These are phyloP conservation scores for Asclepias syriaca DNA, from an alignment of 257 asterid genomes.

Conservation along the genomic window DNA sequence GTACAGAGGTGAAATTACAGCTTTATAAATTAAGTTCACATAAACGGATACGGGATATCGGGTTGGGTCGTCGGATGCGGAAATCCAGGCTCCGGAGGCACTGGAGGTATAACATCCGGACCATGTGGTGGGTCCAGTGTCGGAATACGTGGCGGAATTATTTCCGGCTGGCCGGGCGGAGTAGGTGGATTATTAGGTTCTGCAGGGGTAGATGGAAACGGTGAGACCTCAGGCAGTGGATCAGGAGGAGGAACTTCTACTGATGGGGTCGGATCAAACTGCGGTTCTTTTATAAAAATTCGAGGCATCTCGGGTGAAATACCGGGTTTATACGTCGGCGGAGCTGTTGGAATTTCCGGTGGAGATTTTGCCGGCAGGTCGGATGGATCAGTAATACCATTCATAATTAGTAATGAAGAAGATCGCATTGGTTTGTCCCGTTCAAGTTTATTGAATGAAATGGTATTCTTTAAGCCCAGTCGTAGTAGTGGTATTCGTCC, in stretches of 20 bases:
- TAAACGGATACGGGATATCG: conserved; percentile 26
- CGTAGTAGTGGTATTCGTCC: not conserved
- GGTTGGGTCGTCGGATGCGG: conserved; percentile 15
- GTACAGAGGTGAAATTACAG: too few relatives aligned
- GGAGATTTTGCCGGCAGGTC: conserved; percentile 36
- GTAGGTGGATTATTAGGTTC: too few relatives aligned
- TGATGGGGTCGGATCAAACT: conserved; percentile 44
- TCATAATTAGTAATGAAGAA: conserved; percentile 8
- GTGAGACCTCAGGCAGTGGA: conserved; percentile 15
- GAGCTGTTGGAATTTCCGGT: conserved; percentile 42
- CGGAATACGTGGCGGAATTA: conserved; percentile 47
- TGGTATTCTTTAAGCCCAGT: too few relatives aligned
- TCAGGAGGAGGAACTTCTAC: conserved; percentile 41
- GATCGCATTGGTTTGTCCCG: not conserved
- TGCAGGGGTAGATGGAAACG: too few relatives aligned
- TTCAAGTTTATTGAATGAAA: conserved; percentile 9
- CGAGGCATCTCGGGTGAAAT: conserved; percentile 37
- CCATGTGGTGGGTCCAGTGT: not conserved
- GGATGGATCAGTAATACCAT: conserved; percentile 27
- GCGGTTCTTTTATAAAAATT: conserved; percentile 32
- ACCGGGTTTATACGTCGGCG: conserved; percentile 27
- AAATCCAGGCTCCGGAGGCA: conserved; percentile 24
- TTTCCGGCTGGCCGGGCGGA: conserved; percentile 45
- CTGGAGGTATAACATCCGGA: not conserved
- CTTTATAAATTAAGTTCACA: not conserved